Evolutionary conservation across 176 grass and related monocot genomes (phyloP).

Genomic region (Cymbopogon citratus): DNA sequence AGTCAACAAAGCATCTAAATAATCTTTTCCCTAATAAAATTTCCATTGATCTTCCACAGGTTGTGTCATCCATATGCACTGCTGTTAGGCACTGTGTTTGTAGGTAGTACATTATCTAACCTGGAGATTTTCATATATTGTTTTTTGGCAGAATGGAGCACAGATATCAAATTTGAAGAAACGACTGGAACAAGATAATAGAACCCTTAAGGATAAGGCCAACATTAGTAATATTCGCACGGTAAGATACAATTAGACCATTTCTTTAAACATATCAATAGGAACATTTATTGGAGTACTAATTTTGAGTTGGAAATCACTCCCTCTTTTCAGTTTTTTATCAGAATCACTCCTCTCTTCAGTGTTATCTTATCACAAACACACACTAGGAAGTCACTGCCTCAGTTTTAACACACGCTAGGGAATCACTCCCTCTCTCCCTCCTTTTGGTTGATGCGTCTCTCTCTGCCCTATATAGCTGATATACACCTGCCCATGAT

Average conservation of each 20-base stretch:
- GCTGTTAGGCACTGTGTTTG: not conserved
- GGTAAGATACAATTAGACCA: constrained; percentile 36
- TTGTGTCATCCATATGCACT: constrained; percentile 7
- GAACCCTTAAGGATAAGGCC: constrained; percentile 61
- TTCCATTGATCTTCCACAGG: constrained; percentile 69
- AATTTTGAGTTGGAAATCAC: not conserved
- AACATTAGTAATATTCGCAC: constrained; percentile 48
- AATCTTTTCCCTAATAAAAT: constrained; percentile 83
- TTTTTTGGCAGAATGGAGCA: constrained; percentile 47
- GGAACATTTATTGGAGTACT: not conserved
- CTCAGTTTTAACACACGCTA: no score
- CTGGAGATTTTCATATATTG: not conserved
- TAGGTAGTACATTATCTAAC: constrained; percentile 23
- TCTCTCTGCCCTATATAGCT: no score
- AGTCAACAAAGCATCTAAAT: constrained; percentile 46
- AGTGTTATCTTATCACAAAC: no score
- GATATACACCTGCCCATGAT: no score
- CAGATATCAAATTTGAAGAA: constrained; percentile 60
- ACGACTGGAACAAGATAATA: constrained; percentile 58
- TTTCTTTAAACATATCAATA: not conserved
- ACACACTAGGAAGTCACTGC: no score
- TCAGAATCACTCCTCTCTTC: no score
- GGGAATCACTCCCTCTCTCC: no score
- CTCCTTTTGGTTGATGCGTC: no score
- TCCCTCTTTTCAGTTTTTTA: not conserved